Evolutionary conservation across 345 rosid species (phyloP).

Genomic region (Adansonia digitata): DNA sequence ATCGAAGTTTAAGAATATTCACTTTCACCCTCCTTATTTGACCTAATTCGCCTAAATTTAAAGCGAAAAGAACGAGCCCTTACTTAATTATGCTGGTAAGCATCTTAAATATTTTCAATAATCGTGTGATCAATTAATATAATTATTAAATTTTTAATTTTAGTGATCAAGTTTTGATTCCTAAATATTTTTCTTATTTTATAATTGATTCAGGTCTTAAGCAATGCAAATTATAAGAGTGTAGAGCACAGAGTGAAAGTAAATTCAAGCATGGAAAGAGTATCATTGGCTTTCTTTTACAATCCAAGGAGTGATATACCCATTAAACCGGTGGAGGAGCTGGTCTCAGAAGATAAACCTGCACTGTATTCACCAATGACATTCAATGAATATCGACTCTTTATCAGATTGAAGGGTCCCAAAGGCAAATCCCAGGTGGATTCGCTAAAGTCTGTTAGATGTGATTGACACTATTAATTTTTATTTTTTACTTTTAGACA

Average conservation of each 20-base stretch:
- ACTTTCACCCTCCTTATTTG: neutral
- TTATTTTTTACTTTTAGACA: neutral
- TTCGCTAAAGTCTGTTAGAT: conserved; percentile 36
- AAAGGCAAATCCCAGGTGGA: conserved; percentile 86
- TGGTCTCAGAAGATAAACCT: conserved; percentile 52
- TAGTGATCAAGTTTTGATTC: no score
- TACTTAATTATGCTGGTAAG: neutral
- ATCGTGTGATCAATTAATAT: no score
- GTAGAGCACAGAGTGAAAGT: conserved; percentile 92
- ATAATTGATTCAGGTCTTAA: conserved; percentile 46
- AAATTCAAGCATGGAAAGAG: conserved; percentile 54
- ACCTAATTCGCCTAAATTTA: neutral
- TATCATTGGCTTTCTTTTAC: conserved; percentile 89
- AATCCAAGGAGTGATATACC: conserved; percentile 85
- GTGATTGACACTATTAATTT: neutral
- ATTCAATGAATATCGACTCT: conserved; percentile 75
- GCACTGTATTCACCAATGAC: conserved; percentile 69
- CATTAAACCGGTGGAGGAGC: conserved; percentile 57
- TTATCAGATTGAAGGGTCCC: conserved; percentile 72
- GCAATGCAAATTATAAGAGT: conserved; percentile 82
- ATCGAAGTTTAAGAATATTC: neutral
- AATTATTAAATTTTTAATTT: no score
- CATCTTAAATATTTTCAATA: neutral
- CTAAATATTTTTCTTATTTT: neutral
- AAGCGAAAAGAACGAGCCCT: no score